A percentile compares a stretch with the other conserved stretches of the same genome.
phyloP scores from a whole-genome alignment of 202 grass and related monocot genomes.

The Zoysia matrella region DNA sequence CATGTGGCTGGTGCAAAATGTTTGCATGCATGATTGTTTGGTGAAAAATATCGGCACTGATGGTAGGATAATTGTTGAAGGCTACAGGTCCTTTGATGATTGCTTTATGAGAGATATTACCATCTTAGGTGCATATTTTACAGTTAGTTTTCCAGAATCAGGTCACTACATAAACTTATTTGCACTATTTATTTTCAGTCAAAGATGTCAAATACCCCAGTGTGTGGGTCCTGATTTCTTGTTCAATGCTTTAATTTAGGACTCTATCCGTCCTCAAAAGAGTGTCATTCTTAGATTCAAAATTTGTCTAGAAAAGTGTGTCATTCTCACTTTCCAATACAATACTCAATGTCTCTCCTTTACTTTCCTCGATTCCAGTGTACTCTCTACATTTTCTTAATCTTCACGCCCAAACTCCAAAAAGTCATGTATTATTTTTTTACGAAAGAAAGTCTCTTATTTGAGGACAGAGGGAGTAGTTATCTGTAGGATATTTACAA shows the following conservation, averaged over 20 bases:
- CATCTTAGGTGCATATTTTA: slow-evolving; percentile 23
- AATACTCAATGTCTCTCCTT: no score
- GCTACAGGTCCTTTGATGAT: neutral
- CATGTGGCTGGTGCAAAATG: no score
- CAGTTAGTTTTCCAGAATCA: neutral
- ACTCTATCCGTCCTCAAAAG: no score
- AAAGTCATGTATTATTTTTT: no score
- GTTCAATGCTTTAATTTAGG: slow-evolving; percentile 21
- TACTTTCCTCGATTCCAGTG: no score
- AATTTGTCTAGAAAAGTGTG: no score
- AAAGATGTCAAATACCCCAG: slow-evolving; percentile 22
- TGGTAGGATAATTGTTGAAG: slow-evolving; percentile 31
- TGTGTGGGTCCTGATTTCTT: neutral
- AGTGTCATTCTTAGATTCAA: no score
- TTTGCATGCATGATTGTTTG: neutral
- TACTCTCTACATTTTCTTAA: no score
- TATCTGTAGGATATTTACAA: slow-evolving; percentile 25
- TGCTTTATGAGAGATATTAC: neutral
- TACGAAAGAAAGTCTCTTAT: no score
- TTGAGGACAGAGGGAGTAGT: neutral
- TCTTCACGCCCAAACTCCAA: no score
- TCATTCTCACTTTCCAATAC: no score
- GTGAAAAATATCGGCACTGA: slow-evolving; percentile 25
- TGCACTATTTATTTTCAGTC: slow-evolving; percentile 22
- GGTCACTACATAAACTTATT: slow-evolving; percentile 12